Evolutionary conservation across 495 filamentous ascomycete species (phyloP).

Genomic region (Delitschia confertaspora): DNA sequence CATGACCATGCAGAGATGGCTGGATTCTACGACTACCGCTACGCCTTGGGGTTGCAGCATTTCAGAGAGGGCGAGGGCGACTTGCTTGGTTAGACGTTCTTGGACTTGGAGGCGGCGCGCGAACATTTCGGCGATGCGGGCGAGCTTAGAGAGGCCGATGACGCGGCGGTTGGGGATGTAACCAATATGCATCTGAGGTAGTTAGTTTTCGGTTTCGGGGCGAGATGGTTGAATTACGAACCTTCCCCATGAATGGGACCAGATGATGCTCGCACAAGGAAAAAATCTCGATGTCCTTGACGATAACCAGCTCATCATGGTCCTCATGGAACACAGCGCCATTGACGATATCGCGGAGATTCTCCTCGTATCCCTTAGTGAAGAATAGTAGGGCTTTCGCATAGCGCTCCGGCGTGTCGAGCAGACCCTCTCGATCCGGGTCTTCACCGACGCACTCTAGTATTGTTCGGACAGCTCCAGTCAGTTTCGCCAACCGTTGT

Average conservation of each 20-base stretch:
- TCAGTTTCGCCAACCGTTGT: slow-evolving; percentile 63
- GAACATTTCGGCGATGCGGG: slow-evolving; percentile 96
- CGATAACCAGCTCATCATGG: slow-evolving; percentile 94
- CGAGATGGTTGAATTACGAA: slow-evolving; percentile 31
- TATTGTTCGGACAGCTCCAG: slow-evolving; percentile 79
- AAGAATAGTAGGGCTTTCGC: slow-evolving; percentile 97
- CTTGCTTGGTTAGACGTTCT: slow-evolving; percentile 90
- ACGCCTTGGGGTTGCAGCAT: slow-evolving; percentile 90
- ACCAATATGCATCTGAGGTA: slow-evolving; percentile 82
- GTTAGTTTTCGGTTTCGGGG: background rate
- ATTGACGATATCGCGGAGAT: slow-evolving; percentile 86
- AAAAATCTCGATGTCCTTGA: slow-evolving; percentile 95
- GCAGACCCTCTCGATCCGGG: slow-evolving; percentile 79
- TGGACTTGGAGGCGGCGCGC: slow-evolving; percentile 86
- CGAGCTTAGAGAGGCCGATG: slow-evolving; percentile 90
- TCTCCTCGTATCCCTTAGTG: slow-evolving; percentile 98
- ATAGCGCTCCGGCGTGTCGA: slow-evolving; percentile 80
- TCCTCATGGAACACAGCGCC: slow-evolving; percentile 93
- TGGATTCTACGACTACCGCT: slow-evolving; percentile 93
- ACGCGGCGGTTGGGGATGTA: slow-evolving; percentile 84
- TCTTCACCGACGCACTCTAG: slow-evolving; percentile 96
- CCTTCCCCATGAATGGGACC: slow-evolving; percentile 92
- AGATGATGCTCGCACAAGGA: slow-evolving; percentile 96
- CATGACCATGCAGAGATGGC: slow-evolving; percentile 98
- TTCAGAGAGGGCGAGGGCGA: slow-evolving; percentile 87